Percentiles rank a stretch among this genome's conserved stretches.
These are phyloP conservation scores for Passalora sequoiae DNA, from an alignment of 2,329 filamentous ascomycete genomes.

Conservation along the genomic window DNA sequence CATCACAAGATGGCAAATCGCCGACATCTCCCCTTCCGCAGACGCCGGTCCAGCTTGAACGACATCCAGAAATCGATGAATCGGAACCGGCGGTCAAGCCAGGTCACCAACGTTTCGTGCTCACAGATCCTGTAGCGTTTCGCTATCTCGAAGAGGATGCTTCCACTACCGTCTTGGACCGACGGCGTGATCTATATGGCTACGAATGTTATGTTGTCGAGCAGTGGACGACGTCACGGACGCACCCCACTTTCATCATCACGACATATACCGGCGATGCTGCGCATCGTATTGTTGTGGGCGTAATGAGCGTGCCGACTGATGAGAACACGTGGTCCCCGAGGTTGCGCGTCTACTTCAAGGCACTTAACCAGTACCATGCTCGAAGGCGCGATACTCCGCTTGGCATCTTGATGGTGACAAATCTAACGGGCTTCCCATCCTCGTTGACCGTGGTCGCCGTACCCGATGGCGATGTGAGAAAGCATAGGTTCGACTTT, in stretches of 20 bases:
- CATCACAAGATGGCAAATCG: slow-evolving; percentile 8
- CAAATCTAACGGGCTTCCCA: slow-evolving; percentile 86
- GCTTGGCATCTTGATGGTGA: slow-evolving; percentile 84
- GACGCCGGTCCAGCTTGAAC: slow-evolving; percentile 8
- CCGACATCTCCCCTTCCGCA: slow-evolving; percentile 12
- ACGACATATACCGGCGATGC: slow-evolving; percentile 87
- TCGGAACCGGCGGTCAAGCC: slow-evolving; percentile 17
- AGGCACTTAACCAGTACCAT: slow-evolving; percentile 77
- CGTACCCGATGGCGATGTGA: slow-evolving; percentile 79
- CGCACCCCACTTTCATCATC: slow-evolving; percentile 85
- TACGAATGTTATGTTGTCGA: slow-evolving; percentile 95
- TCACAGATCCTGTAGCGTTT: slow-evolving; percentile 63
- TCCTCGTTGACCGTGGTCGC: slow-evolving; percentile 88
- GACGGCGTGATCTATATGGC: slow-evolving; percentile 64
- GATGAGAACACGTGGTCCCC: slow-evolving; percentile 77
- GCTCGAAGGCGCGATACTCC: slow-evolving; percentile 76
- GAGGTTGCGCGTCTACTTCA: slow-evolving; percentile 75
- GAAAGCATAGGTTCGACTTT: slow-evolving; percentile 73
- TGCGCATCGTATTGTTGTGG: slow-evolving; percentile 70
- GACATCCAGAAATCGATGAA: slow-evolving; percentile 6
- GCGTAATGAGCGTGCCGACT: slow-evolving; percentile 73
- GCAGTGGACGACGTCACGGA: slow-evolving; percentile 92
- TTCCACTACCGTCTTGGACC: slow-evolving; percentile 67
- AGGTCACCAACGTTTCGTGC: slow-evolving; percentile 55
- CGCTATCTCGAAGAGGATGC: slow-evolving; percentile 81